Base-by-base conservation (phyloP, 1,139 yeast genomes). In the Arxiozyma slooffiae region DNA sequence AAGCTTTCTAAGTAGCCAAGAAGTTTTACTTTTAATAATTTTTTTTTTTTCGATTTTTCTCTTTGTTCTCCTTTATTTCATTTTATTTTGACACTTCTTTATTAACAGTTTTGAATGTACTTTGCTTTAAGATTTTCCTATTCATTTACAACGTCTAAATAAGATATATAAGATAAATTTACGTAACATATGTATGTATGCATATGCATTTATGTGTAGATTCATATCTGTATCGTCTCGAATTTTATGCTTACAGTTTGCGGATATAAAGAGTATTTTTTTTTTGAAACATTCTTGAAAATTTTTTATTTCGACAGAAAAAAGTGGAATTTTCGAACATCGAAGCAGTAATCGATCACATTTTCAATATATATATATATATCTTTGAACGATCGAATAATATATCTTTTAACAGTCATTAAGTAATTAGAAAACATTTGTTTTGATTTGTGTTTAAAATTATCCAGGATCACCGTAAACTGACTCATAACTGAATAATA, bases 1-100 rank as follows among this genome's bases (percentile, higher is more conserved):
- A 72, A 62, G 96, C 97, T 64, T 85, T 90, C 40, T 54, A 54
- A 52, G 22, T 16, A 36, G 38, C 16, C 20, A 38, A 38, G 30
- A 22, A 22, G 16, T 21, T 40, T 23, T n/a, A 23, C 9, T 5
- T 7, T 20, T 11, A 38, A 22, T 18, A 7, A 18, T 17, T 38
- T 7, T 40, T n/a, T n/a, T 40, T 17, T 40, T n/a, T 40, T n/a
- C n/a, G n/a, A n/a, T n/a, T n/a, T n/a, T n/a, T n/a, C n/a, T n/a
- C n/a, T n/a, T n/a, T n/a, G n/a, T n/a, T n/a, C n/a, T n/a, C n/a
- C n/a, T n/a, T 37, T 37, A 24, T 41, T 41, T 6, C 38, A 26
- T 40, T 40, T 41, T 26, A 26, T 41, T 30, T 11, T 30, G 36
- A 30, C 6, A 6, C 14, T 38, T n/a, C n/a, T 38, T 2, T 38